phyloP scores from a whole-genome alignment of 345 rosid species.

The Pistacia integerrima region DNA sequence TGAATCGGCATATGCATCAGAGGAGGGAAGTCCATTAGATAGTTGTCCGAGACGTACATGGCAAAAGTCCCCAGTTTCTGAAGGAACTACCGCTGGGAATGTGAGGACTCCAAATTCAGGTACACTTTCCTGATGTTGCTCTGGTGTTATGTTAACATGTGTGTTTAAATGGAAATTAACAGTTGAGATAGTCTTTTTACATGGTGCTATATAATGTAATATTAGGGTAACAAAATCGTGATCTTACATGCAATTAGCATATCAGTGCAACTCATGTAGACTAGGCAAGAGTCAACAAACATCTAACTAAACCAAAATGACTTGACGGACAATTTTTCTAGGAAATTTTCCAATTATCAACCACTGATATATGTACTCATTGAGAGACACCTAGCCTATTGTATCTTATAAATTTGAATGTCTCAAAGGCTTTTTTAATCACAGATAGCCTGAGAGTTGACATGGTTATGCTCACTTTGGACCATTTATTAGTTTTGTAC shows the following conservation, averaged over 20 bases:
- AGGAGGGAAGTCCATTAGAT: slow-evolving; percentile 66
- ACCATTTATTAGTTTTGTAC: not conserved
- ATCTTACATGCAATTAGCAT: not conserved
- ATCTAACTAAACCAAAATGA: not conserved
- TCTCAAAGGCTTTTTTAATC: not conserved
- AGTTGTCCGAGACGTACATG: slow-evolving; percentile 50
- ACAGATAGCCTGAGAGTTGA: not conserved
- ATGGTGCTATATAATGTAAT: too few species aligned
- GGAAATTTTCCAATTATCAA: not conserved
- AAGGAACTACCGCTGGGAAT: slow-evolving; percentile 31
- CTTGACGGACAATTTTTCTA: not conserved
- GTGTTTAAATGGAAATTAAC: not conserved
- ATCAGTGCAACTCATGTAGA: not conserved
- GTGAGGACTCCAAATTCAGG: slow-evolving; percentile 69
- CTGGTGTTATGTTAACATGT: not conserved
- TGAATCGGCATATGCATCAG: slow-evolving; percentile 63
- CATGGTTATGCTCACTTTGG: not conserved
- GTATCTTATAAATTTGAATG: not conserved
- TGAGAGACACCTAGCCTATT: not conserved
- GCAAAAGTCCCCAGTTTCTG: slow-evolving; percentile 77
- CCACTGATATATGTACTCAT: not conserved
- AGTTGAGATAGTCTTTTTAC: not conserved
- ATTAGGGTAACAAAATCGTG: not conserved
- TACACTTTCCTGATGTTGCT: slow-evolving; percentile 27
- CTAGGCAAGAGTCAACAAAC: not conserved